Evolutionary conservation across 257 asterid species (phyloP).

Genomic region (Plectranthus barbatus): DNA sequence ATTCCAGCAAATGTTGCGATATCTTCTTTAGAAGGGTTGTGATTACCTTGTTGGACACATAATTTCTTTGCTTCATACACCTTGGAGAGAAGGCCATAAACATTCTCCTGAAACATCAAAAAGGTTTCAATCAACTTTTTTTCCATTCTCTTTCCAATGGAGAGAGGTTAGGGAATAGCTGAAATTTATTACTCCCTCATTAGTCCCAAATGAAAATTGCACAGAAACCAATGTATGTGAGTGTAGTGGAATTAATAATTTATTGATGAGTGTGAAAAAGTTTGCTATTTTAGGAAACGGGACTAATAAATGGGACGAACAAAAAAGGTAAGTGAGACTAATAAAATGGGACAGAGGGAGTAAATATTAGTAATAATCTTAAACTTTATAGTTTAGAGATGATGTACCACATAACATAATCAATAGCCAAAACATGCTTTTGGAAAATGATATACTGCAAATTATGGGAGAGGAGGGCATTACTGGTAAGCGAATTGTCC

Average conservation of each 20-base stretch:
- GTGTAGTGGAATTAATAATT: too few species aligned
- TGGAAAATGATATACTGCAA: constrained; percentile 8
- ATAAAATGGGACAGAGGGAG: too few species aligned
- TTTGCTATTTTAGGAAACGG: too few species aligned
- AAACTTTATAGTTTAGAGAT: background rate
- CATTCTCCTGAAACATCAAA: constrained; percentile 57
- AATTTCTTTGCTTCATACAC: constrained; percentile 55
- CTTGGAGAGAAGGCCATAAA: constrained; percentile 66
- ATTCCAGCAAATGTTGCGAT: constrained; percentile 66
- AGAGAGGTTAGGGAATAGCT: background rate
- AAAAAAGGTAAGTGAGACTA: too few species aligned
- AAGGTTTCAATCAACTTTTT: constrained; percentile 1
- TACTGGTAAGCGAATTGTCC: constrained; percentile 93
- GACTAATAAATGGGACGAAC: too few species aligned
- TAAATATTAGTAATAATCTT: too few species aligned
- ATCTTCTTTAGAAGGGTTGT: constrained; percentile 58
- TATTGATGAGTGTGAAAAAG: too few species aligned
- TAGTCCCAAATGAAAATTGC: too few species aligned
- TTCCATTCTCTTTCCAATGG: background rate
- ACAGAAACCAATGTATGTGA: too few species aligned
- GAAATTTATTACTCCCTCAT: background rate
- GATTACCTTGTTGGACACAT: constrained; percentile 57
- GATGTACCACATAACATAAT: background rate
- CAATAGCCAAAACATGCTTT: background rate
- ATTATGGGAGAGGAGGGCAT: constrained; percentile 21